Conservation (phyloP, 2,329 filamentous ascomycete genomes). For the Fusarium mangiferae region DNA sequence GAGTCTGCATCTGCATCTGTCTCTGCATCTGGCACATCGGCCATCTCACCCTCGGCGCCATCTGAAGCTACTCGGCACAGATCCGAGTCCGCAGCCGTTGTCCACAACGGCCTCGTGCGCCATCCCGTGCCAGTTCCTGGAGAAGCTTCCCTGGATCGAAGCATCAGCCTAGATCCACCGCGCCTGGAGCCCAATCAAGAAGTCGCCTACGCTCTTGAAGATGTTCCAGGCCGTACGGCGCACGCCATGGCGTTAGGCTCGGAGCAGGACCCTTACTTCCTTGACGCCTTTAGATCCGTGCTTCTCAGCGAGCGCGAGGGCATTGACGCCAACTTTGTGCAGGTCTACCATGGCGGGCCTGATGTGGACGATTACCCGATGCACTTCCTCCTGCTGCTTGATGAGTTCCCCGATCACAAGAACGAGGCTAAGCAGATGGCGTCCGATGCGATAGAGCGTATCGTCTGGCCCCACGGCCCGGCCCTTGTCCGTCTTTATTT, state of each 20-base stretch:
- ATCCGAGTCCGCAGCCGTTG: slow-evolving; percentile 35
- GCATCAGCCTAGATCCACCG: slow-evolving; percentile 8
- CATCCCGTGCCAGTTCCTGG: slow-evolving; percentile 10
- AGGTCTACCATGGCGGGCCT: slow-evolving; percentile 52
- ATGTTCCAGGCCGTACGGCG: slow-evolving; percentile 54
- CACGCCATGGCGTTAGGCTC: slow-evolving; percentile 57
- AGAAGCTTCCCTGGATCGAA: not conserved
- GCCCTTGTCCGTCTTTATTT: slow-evolving; percentile 58
- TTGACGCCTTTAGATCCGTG: slow-evolving; percentile 59
- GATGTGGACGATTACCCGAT: slow-evolving; percentile 52
- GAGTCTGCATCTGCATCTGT: slow-evolving; percentile 12
- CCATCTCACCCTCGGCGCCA: slow-evolving; percentile 22
- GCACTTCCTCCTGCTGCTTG: slow-evolving; percentile 57
- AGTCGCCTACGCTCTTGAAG: slow-evolving; percentile 53
- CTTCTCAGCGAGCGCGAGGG: slow-evolving; percentile 57
- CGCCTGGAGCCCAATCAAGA: slow-evolving; percentile 6
- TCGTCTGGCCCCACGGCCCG: slow-evolving; percentile 54
- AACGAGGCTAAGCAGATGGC: slow-evolving; percentile 50
- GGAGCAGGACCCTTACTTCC: slow-evolving; percentile 59
- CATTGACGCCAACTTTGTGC: slow-evolving; percentile 57
- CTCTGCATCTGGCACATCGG: slow-evolving; percentile 19
- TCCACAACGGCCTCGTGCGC: slow-evolving; percentile 42
- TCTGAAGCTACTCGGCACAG: slow-evolving; percentile 18
- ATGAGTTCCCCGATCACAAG: slow-evolving; percentile 57
- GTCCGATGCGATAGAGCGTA: slow-evolving; percentile 55